Percentiles rank a stretch among this genome's conserved stretches.
phyloP scores from a whole-genome alignment of 2,329 filamentous ascomycete species.

The Colletotrichum orbiculare region DNA sequence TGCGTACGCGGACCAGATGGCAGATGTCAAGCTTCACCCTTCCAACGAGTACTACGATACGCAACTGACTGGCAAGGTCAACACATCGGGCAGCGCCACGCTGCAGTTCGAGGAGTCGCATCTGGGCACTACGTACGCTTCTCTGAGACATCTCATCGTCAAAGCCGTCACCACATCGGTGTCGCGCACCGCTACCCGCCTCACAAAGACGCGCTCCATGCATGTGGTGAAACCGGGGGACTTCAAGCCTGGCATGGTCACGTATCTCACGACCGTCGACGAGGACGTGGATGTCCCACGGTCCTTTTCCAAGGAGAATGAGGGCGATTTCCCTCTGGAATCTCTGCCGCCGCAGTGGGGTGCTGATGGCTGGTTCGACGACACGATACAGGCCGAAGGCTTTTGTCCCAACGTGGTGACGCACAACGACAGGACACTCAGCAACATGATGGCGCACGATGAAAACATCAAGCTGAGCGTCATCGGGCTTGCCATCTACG shows the following conservation, averaged over 20 bases:
- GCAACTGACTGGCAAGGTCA: neutral
- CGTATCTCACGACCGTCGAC: neutral
- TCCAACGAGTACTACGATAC: constrained; percentile 40
- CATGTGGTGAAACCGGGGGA: neutral
- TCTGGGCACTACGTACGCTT: constrained; percentile 41
- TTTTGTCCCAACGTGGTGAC: constrained; percentile 45
- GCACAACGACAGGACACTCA: constrained; percentile 43
- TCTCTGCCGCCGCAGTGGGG: constrained; percentile 42
- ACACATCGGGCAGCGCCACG: constrained; percentile 10
- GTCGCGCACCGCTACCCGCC: constrained; percentile 44
- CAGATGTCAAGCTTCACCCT: constrained; percentile 40
- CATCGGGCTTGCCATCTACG: constrained; percentile 47
- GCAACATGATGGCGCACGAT: constrained; percentile 49
- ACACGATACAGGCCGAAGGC: constrained; percentile 42
- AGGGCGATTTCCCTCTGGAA: constrained; percentile 36
- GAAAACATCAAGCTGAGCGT: constrained; percentile 48
- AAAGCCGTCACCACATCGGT: constrained; percentile 44
- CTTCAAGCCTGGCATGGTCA: neutral
- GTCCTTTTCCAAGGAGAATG: too few relatives aligned
- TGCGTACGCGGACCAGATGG: constrained; percentile 38
- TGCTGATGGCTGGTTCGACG: constrained; percentile 42
- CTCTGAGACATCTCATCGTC: constrained; percentile 44
- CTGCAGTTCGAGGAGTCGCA: constrained; percentile 43
- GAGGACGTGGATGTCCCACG: neutral
- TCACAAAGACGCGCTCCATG: constrained; percentile 14